Evolutionary conservation across 2,329 filamentous ascomycete species (phyloP), one percentile per base, ranked within the genome.

Genomic region (Alternaria viburni): DNA sequence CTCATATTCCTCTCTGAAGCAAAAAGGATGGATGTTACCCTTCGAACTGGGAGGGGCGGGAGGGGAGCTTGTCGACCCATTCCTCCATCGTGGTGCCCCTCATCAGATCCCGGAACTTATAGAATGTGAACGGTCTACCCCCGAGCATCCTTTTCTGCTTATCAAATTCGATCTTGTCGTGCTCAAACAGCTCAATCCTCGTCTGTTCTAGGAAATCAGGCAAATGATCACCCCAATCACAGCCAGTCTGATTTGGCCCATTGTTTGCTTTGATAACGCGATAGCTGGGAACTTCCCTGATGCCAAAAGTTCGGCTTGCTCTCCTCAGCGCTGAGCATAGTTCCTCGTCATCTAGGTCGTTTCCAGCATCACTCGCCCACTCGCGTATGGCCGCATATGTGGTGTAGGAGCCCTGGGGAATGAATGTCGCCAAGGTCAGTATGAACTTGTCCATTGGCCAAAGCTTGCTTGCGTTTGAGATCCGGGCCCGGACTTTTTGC

Each of bases 341-440:
- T 10, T 41, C 36, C 8, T 10, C 4, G 36, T 41, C 36, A 41
- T 10, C n/a, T 41, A 41, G 32, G 32, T 41, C 9, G 15, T 17
- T 11, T 41, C 36, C 36, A 41, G 36, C 36, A 41, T 41, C 36
- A 17, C 36, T 41, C 5, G 36, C 36, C 36, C 36, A 41, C 36
- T 54, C 47, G 23, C 25, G 32, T 15, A 59, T 59, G 12, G 47
- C 47, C 5, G 17, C 21, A 23, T 52, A 54, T 11, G 57, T 52
- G 5, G 47, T 45, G 28, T 59, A 54, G 30, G 32, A 23, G 15
- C 47, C 57, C 6, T 26, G 17, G 9, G 57, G 57, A 30, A 59
- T 54, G 57, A 59, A 59, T n/a, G 57, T 54, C 21, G 32, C 30
- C 47, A 59, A 43, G 6, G 51, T n/a, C 10, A 59, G 32, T n/a